Percentiles rank a stretch among this genome's conserved stretches.
phyloP scores from a whole-genome alignment of 371 early-diverging fungal genomes.

The Lichtheimia hyalospora region DNA sequence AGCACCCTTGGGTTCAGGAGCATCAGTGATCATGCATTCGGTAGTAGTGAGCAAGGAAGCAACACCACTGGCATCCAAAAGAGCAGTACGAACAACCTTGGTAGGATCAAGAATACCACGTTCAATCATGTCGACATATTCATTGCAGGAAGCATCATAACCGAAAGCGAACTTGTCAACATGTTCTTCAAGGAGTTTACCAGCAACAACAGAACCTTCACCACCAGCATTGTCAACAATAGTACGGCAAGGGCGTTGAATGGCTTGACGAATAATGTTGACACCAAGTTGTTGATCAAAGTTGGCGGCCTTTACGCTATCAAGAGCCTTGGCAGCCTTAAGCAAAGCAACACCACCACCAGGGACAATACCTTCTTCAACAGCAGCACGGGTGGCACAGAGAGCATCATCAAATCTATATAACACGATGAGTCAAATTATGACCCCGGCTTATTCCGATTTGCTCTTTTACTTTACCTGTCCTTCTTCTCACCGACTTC shows the following conservation, averaged over 20 bases:
- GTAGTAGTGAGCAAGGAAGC: slow-evolving; percentile 95
- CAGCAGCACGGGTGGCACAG: slow-evolving; percentile 98
- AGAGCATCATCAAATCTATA: slow-evolving; percentile 90
- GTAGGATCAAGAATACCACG: slow-evolving; percentile 96
- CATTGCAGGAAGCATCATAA: slow-evolving; percentile 89
- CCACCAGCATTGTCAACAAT: slow-evolving; percentile 97
- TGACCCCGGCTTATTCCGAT: neutral
- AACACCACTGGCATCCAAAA: slow-evolving; percentile 95
- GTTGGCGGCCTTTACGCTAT: slow-evolving; percentile 81
- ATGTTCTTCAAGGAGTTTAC: slow-evolving; percentile 84
- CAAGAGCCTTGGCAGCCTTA: slow-evolving; percentile 85
- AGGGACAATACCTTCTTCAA: slow-evolving; percentile 98
- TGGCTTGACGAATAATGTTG: slow-evolving; percentile 91
- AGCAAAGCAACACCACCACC: slow-evolving; percentile 97
- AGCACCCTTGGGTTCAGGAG: slow-evolving; percentile 71
- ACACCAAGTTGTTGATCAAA: slow-evolving; percentile 98
- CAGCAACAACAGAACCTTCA: slow-evolving; percentile 95
- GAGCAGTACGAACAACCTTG: slow-evolving; percentile 96
- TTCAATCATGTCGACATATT: slow-evolving; percentile 94
- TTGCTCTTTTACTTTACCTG: slow-evolving; percentile 36
- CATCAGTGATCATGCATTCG: slow-evolving; percentile 97
- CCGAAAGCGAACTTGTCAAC: slow-evolving; percentile 83
- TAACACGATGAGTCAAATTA: neutral
- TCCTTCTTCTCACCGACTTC: slow-evolving; percentile 99
- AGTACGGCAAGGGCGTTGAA: slow-evolving; percentile 89